Evolutionary conservation across 192 early-diverging fungal species (phyloP), one percentile per base, ranked within the genome.

Genomic region (Paraglomus brasilianum): DNA sequence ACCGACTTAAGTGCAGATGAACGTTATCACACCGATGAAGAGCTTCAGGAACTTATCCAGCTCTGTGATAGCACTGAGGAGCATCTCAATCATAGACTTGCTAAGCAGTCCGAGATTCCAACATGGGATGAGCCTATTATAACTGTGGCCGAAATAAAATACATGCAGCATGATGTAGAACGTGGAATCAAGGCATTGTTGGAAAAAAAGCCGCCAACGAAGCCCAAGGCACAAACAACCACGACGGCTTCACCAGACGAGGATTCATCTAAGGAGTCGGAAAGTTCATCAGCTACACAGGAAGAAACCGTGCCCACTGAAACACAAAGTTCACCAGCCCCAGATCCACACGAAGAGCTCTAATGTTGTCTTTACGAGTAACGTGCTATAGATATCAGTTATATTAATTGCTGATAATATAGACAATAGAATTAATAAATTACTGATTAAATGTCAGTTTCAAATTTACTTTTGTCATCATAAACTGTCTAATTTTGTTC

Each of bases 51-150:
- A 46, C 57, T 91, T 21, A 76, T 75, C 39, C 73, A 72, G n/a
- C 59, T 89, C 9, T 77, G 82, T 42, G 86, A 86, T 6, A 76
- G 76, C 15, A 74, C 81, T 10, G 81, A 87, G 30, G 70, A 74
- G 5, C 95, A 94, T 93, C 79, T 94, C 6, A 67, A 76, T 38
- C 76, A 81, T 7, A 86, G 82, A 76, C 65, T 85, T 14, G 75
- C 61, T 5, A 77, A 76, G 52, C 95, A 95, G 75, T 77, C 74
- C 0, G 79, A 75, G 13, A 80, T 93, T 21, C 70, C 71, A 0
- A 56, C 78, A 15, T 71, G 87, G 63, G 83, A 84, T 42, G 82
- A 87, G 39, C 93, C 93, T 9, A 85, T 85, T 7, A 81, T 95
- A 22, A 70, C 79, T 6, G 79, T 82, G 1, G 69, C 56, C 5